These are phyloP conservation scores for Leishmania lainsoni DNA, from an alignment of 208 protist genomes.

Conservation along the genomic window DNA sequence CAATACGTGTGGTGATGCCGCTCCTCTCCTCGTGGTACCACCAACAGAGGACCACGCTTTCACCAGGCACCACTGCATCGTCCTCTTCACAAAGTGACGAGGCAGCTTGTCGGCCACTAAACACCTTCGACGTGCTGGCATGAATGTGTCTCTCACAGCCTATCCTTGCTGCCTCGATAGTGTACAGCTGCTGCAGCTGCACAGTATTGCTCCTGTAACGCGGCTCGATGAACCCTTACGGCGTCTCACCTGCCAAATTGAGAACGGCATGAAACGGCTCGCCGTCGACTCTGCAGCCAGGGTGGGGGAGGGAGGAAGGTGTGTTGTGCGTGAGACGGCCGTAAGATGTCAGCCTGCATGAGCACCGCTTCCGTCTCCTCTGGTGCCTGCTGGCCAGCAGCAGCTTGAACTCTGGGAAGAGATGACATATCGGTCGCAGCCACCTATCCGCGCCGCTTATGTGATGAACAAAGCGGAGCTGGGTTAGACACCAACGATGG, in stretches of 20 bases:
- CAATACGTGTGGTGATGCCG: constrained; percentile 40
- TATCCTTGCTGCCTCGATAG: constrained; percentile 37
- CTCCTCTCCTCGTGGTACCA: constrained; percentile 81
- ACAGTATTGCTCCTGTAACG: constrained; percentile 80
- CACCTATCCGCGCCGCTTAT: constrained; percentile 51
- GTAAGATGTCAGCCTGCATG: constrained; percentile 65
- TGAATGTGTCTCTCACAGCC: constrained; percentile 84
- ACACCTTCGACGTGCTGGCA: constrained; percentile 92
- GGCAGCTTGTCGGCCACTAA: constrained; percentile 42
- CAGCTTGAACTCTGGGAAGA: constrained; percentile 34
- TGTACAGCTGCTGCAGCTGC: constrained; percentile 63
- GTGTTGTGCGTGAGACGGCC: constrained; percentile 14
- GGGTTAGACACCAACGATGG: constrained; percentile 77
- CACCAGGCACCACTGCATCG: constrained; percentile 26
- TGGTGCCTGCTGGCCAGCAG: constrained; percentile 39
- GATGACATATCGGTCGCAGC: constrained; percentile 37
- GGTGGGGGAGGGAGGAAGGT: constrained; percentile 60
- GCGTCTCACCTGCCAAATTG: constrained; percentile 89
- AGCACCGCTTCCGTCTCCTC: constrained; percentile 56
- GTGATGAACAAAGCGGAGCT: constrained; percentile 35
- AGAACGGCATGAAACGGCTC: constrained; percentile 63
- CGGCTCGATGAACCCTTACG: constrained; percentile 69
- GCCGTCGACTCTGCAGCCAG: background rate
- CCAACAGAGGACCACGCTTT: constrained; percentile 88
- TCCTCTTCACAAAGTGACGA: constrained; percentile 10